Conservation (phyloP, 306 rosid species). For the Mucuna pruriens region DNA sequence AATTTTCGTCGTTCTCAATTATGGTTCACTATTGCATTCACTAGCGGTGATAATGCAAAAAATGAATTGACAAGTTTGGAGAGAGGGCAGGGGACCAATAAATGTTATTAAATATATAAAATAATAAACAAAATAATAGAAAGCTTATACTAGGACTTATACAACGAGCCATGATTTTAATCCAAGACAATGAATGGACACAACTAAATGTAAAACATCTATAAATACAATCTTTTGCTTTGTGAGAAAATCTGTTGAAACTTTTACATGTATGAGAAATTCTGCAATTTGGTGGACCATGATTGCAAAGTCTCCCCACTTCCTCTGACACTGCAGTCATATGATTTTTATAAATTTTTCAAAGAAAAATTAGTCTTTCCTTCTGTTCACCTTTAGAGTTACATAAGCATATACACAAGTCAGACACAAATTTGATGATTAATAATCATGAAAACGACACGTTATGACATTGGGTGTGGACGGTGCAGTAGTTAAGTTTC, state of each 20-base stretch:
- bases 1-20: conserved; percentile 8
- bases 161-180: not conserved
- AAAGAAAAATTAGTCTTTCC: too few species aligned
- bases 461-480: not conserved
- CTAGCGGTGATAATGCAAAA: not conserved
- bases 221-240: not conserved
- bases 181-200: not conserved
- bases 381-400: too few species aligned
- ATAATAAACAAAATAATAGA: not conserved
- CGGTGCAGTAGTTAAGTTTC: conserved; percentile 3
- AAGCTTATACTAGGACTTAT: not conserved
- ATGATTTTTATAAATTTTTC: too few species aligned
- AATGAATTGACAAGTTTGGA: not conserved
- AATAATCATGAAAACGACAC: conserved; percentile 12
- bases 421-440: not conserved
- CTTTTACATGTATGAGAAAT: not conserved
- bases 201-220: not conserved
- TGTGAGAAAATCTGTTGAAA: not conserved
- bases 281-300: not conserved
- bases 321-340: not conserved
- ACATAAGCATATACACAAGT: conserved; percentile 2
- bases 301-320: not conserved
- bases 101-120: not conserved
- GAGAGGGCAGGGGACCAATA: not conserved
- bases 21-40: not conserved